Conservation (phyloP, 306 rosid species). For the Notholithocarpus densiflorus region DNA sequence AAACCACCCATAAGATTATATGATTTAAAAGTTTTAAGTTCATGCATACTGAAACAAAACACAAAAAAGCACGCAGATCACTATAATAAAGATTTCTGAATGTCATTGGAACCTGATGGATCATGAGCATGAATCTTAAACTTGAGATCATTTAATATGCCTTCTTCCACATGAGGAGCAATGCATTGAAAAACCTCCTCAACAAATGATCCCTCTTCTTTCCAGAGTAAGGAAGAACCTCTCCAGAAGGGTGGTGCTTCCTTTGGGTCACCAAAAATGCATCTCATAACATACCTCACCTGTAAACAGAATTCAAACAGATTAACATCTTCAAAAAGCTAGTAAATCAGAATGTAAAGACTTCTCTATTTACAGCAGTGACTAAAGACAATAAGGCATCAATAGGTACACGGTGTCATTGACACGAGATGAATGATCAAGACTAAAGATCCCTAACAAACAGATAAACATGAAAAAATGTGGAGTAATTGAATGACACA, state of each 20-base stretch:
- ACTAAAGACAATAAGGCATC: background rate
- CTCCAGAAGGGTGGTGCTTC: constrained; percentile 93
- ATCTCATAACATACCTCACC: constrained; percentile 94
- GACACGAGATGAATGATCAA: background rate
- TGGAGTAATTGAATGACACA: background rate
- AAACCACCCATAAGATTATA: background rate
- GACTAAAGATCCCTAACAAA: background rate
- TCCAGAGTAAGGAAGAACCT: constrained; percentile 72
- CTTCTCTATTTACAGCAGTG: background rate
- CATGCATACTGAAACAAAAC: constrained; percentile 9
- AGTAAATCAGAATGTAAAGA: constrained; percentile 12
- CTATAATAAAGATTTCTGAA: constrained; percentile 75
- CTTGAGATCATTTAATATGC: constrained; percentile 59
- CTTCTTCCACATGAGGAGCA: constrained; percentile 66
- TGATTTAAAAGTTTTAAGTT: background rate
- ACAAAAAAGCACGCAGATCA: constrained; percentile 18
- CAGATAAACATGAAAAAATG: background rate
- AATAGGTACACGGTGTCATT: background rate
- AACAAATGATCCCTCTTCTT: constrained; percentile 90
- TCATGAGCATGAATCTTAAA: constrained; percentile 61
- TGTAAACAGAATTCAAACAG: constrained; percentile 24
- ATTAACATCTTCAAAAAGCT: constrained; percentile 19
- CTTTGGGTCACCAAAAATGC: constrained; percentile 85
- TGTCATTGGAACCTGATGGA: constrained; percentile 65
- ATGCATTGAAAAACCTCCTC: constrained; percentile 83